Evolutionary conservation across 2,329 filamentous ascomycete genomes (phyloP).

Genomic region (Aureobasidium sp.): DNA sequence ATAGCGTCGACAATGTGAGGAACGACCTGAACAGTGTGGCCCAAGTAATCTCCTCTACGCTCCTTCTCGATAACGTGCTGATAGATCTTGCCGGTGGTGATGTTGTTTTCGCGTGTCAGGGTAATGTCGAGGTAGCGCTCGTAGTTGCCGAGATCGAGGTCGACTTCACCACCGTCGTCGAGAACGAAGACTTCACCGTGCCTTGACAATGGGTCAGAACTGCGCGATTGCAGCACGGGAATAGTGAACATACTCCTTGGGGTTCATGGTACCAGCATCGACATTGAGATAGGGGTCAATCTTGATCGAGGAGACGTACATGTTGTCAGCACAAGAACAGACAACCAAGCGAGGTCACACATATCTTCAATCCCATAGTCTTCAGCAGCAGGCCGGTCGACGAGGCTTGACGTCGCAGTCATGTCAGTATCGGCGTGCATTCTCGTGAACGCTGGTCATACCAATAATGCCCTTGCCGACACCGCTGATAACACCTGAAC

Average conservation of each 20-base stretch:
- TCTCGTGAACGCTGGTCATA: constrained; percentile 26
- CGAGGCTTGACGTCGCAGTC: constrained; percentile 45
- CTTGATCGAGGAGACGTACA: constrained; percentile 57
- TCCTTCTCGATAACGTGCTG: constrained; percentile 74
- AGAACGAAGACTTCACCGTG: constrained; percentile 89
- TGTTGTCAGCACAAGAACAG: constrained; percentile 20
- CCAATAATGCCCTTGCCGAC: constrained; percentile 61
- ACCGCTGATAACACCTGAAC: constrained; percentile 46
- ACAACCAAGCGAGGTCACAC: constrained; percentile 22
- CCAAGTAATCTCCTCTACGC: constrained; percentile 68
- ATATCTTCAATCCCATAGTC: constrained; percentile 69
- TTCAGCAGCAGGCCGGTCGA: constrained; percentile 69
- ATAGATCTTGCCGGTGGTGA: constrained; percentile 97
- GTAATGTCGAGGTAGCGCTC: constrained; percentile 75
- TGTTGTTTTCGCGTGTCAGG: constrained; percentile 81
- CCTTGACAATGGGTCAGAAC: constrained; percentile 30
- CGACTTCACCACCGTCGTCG: constrained; percentile 70
- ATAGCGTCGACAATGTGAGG: constrained; percentile 89
- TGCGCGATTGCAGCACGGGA: neutral
- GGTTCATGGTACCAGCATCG: constrained; percentile 65
- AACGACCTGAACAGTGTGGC: constrained; percentile 85
- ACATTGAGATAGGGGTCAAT: constrained; percentile 68
- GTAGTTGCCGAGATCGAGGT: constrained; percentile 68
- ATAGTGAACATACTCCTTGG: constrained; percentile 44
- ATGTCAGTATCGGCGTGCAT: constrained; percentile 16